Conservation (phyloP, 345 rosid genomes). For the Punica granatum region DNA sequence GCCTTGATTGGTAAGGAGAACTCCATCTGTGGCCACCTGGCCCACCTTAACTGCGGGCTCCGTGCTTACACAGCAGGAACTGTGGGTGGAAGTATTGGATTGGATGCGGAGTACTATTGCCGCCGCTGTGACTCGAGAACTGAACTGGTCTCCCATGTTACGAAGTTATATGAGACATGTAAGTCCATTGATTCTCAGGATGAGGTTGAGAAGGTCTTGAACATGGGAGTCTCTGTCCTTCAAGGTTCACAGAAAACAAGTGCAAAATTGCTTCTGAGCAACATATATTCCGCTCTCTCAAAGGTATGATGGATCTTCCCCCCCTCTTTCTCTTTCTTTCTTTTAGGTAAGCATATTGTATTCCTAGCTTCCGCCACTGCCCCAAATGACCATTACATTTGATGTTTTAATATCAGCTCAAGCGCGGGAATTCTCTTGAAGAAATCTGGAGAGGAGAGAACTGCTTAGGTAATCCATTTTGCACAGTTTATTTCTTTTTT, state of each 20-base stretch:
- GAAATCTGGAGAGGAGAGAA: conserved; percentile 50
- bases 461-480: conserved; percentile 19
- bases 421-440: conserved; percentile 43
- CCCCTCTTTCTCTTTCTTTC: neutral
- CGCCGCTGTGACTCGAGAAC: conserved; percentile 73
- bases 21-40: conserved; percentile 63
- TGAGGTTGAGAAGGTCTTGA: conserved; percentile 52
- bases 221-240: conserved; percentile 49
- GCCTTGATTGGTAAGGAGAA: conserved; percentile 26
- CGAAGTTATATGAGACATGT: conserved; percentile 41
- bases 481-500: neutral
- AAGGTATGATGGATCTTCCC: conserved; percentile 44
- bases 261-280: conserved; percentile 42
- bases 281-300: conserved; percentile 37
- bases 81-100: conserved; percentile 74
- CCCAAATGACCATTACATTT: conserved; percentile 12
- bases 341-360: neutral
- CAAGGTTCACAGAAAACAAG: conserved; percentile 43
- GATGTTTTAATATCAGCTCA: conserved; percentile 42
- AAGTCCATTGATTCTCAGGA: conserved; percentile 36
- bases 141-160: conserved; percentile 60
- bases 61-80: conserved; percentile 81
- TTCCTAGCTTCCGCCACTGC: neutral
- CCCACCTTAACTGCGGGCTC: conserved; percentile 85
- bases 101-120: conserved; percentile 84